A percentile compares a stretch with the other conserved stretches of the same genome.
Conservation (phyloP, 257 asterid species). For the Cordia subcordata region DNA sequence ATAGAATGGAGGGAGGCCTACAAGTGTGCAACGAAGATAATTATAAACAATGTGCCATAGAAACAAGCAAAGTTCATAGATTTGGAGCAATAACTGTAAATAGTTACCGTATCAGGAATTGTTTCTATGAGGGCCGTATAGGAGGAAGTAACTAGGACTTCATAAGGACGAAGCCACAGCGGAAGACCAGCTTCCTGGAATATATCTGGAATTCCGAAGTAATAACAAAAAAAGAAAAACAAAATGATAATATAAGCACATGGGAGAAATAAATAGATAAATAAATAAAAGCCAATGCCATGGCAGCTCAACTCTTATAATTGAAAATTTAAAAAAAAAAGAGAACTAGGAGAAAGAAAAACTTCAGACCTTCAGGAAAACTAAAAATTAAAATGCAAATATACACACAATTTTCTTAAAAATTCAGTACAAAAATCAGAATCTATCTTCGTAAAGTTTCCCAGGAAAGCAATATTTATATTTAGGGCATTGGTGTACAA, state of each 20-base stretch:
- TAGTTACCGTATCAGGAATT: constrained; percentile 89
- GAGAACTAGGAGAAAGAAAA: no score
- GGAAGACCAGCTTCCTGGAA: constrained; percentile 99
- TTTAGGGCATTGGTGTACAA: no score
- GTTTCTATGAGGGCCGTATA: constrained; percentile 98
- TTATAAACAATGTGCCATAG: constrained; percentile 1
- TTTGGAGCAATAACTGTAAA: background rate
- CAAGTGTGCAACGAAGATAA: constrained; percentile 12
- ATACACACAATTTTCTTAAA: no score
- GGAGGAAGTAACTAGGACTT: constrained; percentile 93
- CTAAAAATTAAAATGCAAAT: no score
- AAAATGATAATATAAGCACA: background rate
- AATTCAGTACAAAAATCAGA: no score
- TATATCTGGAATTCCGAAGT: constrained; percentile 67
- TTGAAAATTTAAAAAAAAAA: no score
- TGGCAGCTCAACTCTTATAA: no score
- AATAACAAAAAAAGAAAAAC: background rate
- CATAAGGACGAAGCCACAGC: constrained; percentile 97
- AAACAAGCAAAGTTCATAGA: background rate
- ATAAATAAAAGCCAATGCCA: background rate
- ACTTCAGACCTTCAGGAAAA: no score
- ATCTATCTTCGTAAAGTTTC: no score
- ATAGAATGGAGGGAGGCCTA: constrained; percentile 97
- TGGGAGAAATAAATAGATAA: background rate
- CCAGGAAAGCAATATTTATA: no score